Conservation (phyloP, 345 rosid genomes). For the Arabis hirsuta region DNA sequence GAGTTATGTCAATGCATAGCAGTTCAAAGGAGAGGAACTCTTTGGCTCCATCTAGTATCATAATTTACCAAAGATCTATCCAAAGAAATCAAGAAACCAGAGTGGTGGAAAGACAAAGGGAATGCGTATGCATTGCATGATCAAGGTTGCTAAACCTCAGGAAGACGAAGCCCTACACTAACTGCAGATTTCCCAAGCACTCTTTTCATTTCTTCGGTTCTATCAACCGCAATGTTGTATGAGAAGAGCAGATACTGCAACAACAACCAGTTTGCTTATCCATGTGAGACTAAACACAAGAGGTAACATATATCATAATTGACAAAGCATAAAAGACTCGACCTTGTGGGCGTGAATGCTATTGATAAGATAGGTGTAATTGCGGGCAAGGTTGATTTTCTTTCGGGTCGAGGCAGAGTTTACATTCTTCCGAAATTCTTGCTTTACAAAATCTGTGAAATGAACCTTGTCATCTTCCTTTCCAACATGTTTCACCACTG, state of each 20-base stretch:
- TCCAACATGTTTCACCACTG: slow-evolving; percentile 74
- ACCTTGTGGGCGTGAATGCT: slow-evolving; percentile 92
- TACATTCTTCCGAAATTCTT: slow-evolving; percentile 61
- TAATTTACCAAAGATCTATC: slow-evolving; percentile 7
- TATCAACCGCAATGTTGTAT: slow-evolving; percentile 89
- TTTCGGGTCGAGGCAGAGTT: slow-evolving; percentile 47
- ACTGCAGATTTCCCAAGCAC: slow-evolving; percentile 83
- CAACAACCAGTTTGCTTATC: slow-evolving; percentile 13
- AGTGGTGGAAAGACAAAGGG: background rate
- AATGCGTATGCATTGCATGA: background rate
- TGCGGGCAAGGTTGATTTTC: slow-evolving; percentile 68
- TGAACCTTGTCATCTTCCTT: slow-evolving; percentile 72
- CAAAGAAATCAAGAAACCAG: slow-evolving; percentile 16
- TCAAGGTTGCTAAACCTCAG: slow-evolving; percentile 76
- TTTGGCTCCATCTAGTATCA: slow-evolving; percentile 2
- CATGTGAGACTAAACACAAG: slow-evolving; percentile 10
- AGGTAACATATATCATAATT: slow-evolving; percentile 1
- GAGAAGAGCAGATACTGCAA: slow-evolving; percentile 82
- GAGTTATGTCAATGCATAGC: background rate
- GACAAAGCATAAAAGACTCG: slow-evolving; percentile 1
- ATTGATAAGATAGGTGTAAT: slow-evolving; percentile 66
- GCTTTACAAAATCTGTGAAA: slow-evolving; percentile 60
- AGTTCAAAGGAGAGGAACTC: background rate
- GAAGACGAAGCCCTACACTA: slow-evolving; percentile 92
- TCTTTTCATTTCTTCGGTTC: slow-evolving; percentile 80